Evolutionary conservation across 352 stramenopile species (phyloP), one percentile per base, ranked within the genome.

Genomic region (Globisporangium takayamanum): DNA sequence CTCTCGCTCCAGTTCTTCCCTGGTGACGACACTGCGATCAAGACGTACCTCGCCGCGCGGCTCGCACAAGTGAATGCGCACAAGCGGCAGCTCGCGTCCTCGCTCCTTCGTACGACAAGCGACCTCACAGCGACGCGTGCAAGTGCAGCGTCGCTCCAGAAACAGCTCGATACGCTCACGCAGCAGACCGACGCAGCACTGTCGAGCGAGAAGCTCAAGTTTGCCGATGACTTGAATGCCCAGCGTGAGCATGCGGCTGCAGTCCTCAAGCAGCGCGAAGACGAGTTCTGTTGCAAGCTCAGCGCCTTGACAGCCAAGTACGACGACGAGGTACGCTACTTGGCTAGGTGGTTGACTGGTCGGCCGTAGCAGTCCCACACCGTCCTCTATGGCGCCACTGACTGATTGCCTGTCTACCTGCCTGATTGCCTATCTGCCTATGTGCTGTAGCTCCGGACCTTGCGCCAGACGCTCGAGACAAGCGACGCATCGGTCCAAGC

Each of bases 11-110:
- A 75, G 45, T 97, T 98, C 59, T 68, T 72, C 26, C 76, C 86
- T 3, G 90, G 89, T 26, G 82, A 97, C 54, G 93, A 98, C 64
- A 71, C 74, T 1, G 72, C 77, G 5, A 89, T 98, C 63, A 98
- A 98, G 62, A 63, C 80, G 39, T 98, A 97, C 64, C 67, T 98
- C 18, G 92, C 93, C 4, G 77, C 85, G 18, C 67, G 94, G 1
- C 75, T 98, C 37, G 75, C 78, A n/a, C 89, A 97, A 59, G 75
- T 87, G 12, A 88, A 74, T 45, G 58, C 63, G 15, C 81, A 84
- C 60, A 82, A 76, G 59, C 67, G 67, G 5, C 52, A 53, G 11
- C 48, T 89, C 16, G 67, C 66, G 2, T 65, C 59, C 0, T 69
- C 73, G 5, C 63, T 92, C 8, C 76, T 70, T 25, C 62, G 77